These are phyloP conservation scores for Cystobasidium slooffiae DNA, from an alignment of 1,284 basidiomycete genomes.

Conservation along the genomic window DNA sequence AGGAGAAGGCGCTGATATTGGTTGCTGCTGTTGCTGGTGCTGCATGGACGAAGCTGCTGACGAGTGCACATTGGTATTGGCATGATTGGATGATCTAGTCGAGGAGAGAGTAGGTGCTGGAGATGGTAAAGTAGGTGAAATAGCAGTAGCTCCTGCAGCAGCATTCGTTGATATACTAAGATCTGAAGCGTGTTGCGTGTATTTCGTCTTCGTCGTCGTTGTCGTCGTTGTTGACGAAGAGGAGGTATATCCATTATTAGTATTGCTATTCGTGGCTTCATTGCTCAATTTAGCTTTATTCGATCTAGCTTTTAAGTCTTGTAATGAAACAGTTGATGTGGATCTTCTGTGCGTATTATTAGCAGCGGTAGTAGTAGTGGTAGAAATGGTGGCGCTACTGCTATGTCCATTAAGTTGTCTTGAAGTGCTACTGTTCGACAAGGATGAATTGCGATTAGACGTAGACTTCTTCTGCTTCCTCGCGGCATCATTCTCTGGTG, in stretches of 20 bases:
- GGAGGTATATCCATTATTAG: slow-evolving; percentile 1
- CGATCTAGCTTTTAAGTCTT: slow-evolving; percentile 3
- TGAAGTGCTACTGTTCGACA: too few relatives aligned
- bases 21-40: background rate
- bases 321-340: slow-evolving; percentile 9
- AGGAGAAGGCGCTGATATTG: slow-evolving; percentile 4
- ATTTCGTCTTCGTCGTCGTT: too few relatives aligned
- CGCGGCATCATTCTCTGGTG: too few relatives aligned
- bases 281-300: background rate
- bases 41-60: background rate
- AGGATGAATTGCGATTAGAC: too few relatives aligned
- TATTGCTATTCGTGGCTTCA: background rate
- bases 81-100: background rate
- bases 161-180: background rate
- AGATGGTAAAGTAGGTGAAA: slow-evolving; percentile 23
- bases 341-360: background rate
- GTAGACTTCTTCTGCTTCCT: too few relatives aligned
- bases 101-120: slow-evolving; percentile 16
- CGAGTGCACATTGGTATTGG: background rate
- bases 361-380: background rate
- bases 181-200: too few relatives aligned
- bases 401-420: too few relatives aligned
- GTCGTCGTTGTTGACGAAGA: too few relatives aligned
- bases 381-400: too few relatives aligned
- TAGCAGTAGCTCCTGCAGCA: background rate